A percentile compares a stretch with the other conserved stretches of the same genome.
Evolutionary conservation across 768 basidiomycete species (phyloP).

Genomic region (Goffeauzyma gilvescens): DNA sequence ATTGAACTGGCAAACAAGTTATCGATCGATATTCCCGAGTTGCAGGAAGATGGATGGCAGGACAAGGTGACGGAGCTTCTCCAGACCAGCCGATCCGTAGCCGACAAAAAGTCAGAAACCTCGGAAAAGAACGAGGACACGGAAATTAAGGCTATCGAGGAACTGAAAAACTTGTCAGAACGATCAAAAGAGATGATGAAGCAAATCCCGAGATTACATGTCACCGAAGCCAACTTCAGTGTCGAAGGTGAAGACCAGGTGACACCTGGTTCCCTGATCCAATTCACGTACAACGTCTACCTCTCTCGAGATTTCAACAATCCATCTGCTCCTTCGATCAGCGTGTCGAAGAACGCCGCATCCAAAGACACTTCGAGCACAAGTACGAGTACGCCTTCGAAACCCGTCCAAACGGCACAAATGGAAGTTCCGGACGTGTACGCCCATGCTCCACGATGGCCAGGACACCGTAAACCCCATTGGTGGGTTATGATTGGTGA

Average conservation of each 20-base stretch:
- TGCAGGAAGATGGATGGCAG: constrained; percentile 37
- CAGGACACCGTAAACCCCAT: constrained; percentile 67
- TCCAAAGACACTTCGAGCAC: constrained; percentile 4
- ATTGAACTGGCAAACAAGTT: constrained; percentile 32
- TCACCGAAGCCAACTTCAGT: too few relatives aligned
- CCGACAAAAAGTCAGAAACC: too few relatives aligned
- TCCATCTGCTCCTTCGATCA: constrained; percentile 3
- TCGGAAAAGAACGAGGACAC: constrained; percentile 12
- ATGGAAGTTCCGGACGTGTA: constrained; percentile 35
- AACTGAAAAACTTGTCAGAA: not conserved
- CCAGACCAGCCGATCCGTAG: not conserved
- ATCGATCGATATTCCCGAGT: constrained; percentile 12
- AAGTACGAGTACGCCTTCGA: constrained; percentile 5
- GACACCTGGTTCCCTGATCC: constrained; percentile 72
- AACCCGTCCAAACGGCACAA: constrained; percentile 11
- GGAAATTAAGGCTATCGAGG: constrained; percentile 34
- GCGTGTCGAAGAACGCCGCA: not conserved
- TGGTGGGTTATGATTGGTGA: constrained; percentile 89
- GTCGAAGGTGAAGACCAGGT: constrained; percentile 80
- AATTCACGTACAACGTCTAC: constrained; percentile 60
- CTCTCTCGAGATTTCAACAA: constrained; percentile 27
- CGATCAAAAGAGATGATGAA: too few relatives aligned
- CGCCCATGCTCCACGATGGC: constrained; percentile 90
- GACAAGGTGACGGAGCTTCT: constrained; percentile 19
- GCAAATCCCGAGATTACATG: too few relatives aligned